Evolutionary conservation across 768 basidiomycete species (phyloP).

Genomic region (Xerocomellus amylosporus): DNA sequence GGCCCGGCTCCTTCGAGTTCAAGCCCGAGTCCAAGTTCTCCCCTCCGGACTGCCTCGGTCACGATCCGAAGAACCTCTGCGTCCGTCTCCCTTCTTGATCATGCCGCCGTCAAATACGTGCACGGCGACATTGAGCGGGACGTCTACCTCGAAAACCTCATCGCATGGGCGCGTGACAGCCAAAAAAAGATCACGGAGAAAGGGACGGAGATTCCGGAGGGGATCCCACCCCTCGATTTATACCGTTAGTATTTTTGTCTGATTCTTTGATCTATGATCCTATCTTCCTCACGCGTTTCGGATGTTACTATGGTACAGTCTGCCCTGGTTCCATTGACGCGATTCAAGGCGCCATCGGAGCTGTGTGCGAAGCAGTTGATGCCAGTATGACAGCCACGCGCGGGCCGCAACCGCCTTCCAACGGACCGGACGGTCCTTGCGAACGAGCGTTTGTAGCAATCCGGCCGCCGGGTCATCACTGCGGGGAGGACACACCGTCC

Average conservation of each 20-base stretch:
- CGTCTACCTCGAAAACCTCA: constrained; percentile 62
- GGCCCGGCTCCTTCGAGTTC: not conserved
- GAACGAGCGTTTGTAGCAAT: constrained; percentile 76
- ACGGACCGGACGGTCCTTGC: constrained; percentile 11
- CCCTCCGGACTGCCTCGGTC: constrained; percentile 32
- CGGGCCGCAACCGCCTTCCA: constrained; percentile 11
- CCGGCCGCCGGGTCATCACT: constrained; percentile 93
- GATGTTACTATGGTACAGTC: constrained; percentile 42
- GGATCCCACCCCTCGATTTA: constrained; percentile 73
- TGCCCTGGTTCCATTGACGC: constrained; percentile 73
- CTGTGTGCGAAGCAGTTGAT: constrained; percentile 88
- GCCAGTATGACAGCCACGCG: constrained; percentile 40
- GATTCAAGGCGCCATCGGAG: constrained; percentile 77
- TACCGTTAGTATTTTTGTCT: constrained; percentile 54
- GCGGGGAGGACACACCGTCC: constrained; percentile 83
- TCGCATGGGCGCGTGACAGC: constrained; percentile 58
- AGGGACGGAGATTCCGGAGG: constrained; percentile 73
- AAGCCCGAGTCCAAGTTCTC: constrained; percentile 1
- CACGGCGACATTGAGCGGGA: constrained; percentile 70
- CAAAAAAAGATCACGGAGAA: constrained; percentile 56
- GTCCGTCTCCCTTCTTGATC: constrained; percentile 50
- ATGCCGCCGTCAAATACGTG: constrained; percentile 68
- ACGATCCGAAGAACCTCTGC: constrained; percentile 53
- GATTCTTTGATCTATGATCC: not conserved
- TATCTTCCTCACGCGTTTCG: not conserved